Conservation (phyloP, 2,329 filamentous ascomycete species). For the Botrytis galanthina region DNA sequence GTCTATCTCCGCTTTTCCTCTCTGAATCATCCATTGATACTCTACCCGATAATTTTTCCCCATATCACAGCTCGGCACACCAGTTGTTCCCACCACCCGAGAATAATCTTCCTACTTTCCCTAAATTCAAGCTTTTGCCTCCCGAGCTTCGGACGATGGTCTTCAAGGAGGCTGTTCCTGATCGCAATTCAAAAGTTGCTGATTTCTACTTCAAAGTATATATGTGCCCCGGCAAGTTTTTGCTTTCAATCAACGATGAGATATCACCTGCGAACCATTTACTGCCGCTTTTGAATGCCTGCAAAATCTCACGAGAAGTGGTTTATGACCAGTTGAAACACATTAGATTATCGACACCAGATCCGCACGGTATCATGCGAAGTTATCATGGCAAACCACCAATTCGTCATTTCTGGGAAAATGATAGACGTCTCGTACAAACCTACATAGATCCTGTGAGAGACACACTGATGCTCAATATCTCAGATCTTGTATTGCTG, state of each 20-base stretch:
- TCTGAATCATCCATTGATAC: not conserved
- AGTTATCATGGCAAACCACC: not conserved
- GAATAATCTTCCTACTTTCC: not conserved
- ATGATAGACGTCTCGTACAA: not conserved
- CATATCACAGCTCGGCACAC: not conserved
- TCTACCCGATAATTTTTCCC: not conserved
- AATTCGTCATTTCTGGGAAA: not conserved
- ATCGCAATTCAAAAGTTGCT: not conserved
- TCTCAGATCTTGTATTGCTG: not conserved
- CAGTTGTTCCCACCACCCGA: not conserved
- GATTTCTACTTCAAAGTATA: not conserved
- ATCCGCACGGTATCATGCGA: not conserved
- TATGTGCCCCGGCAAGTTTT: rapidly evolving
- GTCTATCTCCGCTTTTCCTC: not conserved
- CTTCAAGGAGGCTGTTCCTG: not conserved
- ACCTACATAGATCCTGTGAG: not conserved
- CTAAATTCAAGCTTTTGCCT: not conserved
- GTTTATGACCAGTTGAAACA: not conserved
- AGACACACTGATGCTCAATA: conserved; percentile 7
- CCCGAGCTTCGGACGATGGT: not conserved
- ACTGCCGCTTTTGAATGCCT: not conserved
- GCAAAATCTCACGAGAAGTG: not conserved
- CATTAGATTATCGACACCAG: not conserved
- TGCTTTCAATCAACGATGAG: not conserved
- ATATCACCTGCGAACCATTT: not conserved